A percentile compares a stretch with the other conserved stretches of the same genome.
phyloP scores from a whole-genome alignment of 805 yeast genomes.

The Lipomyces yamadae region DNA sequence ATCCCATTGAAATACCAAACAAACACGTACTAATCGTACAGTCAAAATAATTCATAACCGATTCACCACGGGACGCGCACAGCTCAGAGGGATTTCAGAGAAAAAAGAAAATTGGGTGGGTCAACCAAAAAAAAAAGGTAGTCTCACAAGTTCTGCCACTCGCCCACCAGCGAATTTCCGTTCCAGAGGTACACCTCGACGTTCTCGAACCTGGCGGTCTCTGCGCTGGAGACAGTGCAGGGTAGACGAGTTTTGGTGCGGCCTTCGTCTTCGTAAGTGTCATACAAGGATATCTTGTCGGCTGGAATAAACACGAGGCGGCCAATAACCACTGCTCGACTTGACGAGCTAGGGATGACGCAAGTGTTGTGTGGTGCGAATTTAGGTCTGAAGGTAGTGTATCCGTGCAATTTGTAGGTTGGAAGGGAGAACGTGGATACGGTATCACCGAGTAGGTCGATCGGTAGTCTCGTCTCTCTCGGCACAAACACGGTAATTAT shows the following conservation, averaged over 20 bases:
- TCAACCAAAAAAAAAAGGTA: no score
- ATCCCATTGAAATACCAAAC: neutral
- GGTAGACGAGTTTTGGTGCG: conserved; percentile 15
- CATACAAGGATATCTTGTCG: conserved; percentile 7
- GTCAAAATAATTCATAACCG: neutral
- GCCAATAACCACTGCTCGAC: conserved; percentile 10
- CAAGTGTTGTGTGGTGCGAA: conserved; percentile 18
- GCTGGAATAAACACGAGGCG: conserved; percentile 10
- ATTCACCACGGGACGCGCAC: neutral
- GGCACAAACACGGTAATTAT: conserved; percentile 22
- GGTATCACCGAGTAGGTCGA: conserved; percentile 10
- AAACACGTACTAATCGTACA: neutral
- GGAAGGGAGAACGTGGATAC: conserved; percentile 6
- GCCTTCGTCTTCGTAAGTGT: conserved; percentile 32
- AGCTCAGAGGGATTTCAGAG: neutral
- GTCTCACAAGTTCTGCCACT: conserved; percentile 18
- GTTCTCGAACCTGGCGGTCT: neutral
- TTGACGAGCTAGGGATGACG: conserved; percentile 1
- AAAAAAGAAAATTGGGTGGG: neutral
- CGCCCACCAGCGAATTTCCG: conserved; percentile 31
- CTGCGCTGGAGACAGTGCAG: conserved; percentile 12
- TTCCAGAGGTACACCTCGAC: conserved; percentile 28
- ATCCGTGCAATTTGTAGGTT: conserved; percentile 17
- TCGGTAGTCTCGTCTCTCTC: conserved; percentile 2
- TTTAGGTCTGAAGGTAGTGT: conserved; percentile 15